Conservation (phyloP, 768 basidiomycete species). For the Kwoniella pini region DNA sequence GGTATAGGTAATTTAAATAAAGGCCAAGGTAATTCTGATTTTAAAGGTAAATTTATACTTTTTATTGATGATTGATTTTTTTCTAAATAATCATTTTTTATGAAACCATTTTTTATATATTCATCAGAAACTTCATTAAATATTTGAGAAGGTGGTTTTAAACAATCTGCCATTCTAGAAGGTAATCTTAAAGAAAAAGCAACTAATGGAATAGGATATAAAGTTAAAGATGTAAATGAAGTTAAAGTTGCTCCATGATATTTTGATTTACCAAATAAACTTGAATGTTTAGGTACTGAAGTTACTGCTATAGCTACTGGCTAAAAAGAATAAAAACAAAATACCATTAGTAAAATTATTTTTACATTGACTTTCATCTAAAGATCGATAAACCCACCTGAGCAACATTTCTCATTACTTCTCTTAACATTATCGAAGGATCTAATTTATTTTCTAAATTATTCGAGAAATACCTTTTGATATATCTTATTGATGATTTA, state of each 20-base stretch:
- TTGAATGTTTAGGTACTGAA: slow-evolving; percentile 1
- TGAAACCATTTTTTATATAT: too few species aligned
- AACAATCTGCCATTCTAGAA: slow-evolving; percentile 71
- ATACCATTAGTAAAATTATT: background rate
- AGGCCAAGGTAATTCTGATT: slow-evolving; percentile 14
- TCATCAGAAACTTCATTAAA: too few species aligned
- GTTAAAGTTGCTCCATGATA: slow-evolving; percentile 93
- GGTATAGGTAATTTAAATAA: slow-evolving; percentile 17
- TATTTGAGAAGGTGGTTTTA: too few species aligned
- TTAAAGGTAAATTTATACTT: slow-evolving; percentile 10
- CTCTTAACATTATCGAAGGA: slow-evolving; percentile 41
- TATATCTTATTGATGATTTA: background rate
- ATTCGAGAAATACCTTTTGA: background rate
- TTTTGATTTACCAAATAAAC: slow-evolving; percentile 14
- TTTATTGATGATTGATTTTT: too few species aligned
- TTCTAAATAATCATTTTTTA: too few species aligned
- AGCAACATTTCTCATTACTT: slow-evolving; percentile 57
- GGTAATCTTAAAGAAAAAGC: slow-evolving; percentile 87
- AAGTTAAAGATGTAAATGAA: slow-evolving; percentile 85
- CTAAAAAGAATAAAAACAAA: slow-evolving; percentile 56
- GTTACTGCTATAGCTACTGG: slow-evolving; percentile 84
- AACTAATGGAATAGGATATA: slow-evolving; percentile 84
- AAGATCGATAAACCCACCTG: too few species aligned
- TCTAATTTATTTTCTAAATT: slow-evolving; percentile 5
- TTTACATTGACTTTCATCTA: too few species aligned